Evolutionary conservation across 805 yeast species (phyloP).

Genomic region (Candida incommunis): DNA sequence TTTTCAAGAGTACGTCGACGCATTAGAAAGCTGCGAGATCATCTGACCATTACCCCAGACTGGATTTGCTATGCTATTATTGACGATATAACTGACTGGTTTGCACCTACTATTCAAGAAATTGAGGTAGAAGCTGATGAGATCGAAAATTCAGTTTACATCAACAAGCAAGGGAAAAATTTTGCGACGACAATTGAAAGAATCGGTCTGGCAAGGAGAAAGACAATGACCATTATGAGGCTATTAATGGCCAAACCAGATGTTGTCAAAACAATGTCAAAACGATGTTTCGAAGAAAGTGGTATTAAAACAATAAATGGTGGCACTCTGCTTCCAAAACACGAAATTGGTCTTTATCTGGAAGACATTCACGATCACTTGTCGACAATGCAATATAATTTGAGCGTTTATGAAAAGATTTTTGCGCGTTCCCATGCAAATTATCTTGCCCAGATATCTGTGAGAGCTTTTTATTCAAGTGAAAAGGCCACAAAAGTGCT

Average conservation of each 20-base stretch:
- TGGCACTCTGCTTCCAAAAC: constrained; percentile 47
- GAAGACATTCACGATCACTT: constrained; percentile 98
- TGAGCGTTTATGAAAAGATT: constrained; percentile 82
- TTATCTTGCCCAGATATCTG: constrained; percentile 87
- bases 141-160: constrained; percentile 70
- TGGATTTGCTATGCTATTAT: constrained; percentile 56
- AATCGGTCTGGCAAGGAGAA: constrained; percentile 80
- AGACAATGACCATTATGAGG: constrained; percentile 86
- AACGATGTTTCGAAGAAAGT: constrained; percentile 73
- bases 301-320: constrained; percentile 18
- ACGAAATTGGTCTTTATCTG: constrained; percentile 78
- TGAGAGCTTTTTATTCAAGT: constrained; percentile 77
- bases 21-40: constrained; percentile 47
- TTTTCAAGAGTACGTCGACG: constrained; percentile 49
- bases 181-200: constrained; percentile 29
- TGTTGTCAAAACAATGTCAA: constrained; percentile 90
- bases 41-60: constrained; percentile 44
- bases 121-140: constrained; percentile 52
- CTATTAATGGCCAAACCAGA: constrained; percentile 88
- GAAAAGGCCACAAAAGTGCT: constrained; percentile 75
- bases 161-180: constrained; percentile 40
- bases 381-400: constrained; percentile 86
- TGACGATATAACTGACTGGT: constrained; percentile 52
- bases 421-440: constrained; percentile 85
- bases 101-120: constrained; percentile 45